These are phyloP conservation scores for Blastomyces emzantsi DNA, from an alignment of 2,329 filamentous ascomycete species.

Conservation along the genomic window DNA sequence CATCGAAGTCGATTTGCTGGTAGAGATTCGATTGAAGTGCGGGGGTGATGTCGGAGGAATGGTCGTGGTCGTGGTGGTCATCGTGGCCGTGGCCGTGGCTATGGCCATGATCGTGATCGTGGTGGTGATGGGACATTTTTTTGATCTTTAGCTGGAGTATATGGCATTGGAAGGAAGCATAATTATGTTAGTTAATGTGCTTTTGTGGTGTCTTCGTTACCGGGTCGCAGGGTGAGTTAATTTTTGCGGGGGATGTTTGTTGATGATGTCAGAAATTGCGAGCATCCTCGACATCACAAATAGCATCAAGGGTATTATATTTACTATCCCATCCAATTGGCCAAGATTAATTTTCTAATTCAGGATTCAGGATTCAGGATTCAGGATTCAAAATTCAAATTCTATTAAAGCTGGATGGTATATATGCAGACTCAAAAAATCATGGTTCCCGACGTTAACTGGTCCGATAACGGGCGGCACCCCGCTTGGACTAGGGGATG, in stretches of 20 bases:
- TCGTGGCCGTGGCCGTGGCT: slow-evolving; percentile 40
- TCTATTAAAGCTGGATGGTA: background rate
- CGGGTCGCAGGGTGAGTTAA: background rate
- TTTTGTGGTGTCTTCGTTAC: background rate
- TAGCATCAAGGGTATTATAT: background rate
- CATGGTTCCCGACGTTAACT: background rate
- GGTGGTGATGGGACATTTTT: slow-evolving; percentile 33
- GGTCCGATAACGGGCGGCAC: background rate
- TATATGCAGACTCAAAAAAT: background rate
- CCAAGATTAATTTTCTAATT: background rate
- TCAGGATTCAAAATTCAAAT: background rate
- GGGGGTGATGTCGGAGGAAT: slow-evolving; percentile 84
- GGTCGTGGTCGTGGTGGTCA: slow-evolving; percentile 62
- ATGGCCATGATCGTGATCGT: slow-evolving; percentile 33
- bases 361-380: background rate
- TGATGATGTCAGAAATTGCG: slow-evolving; percentile 4
- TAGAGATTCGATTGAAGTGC: slow-evolving; percentile 87
- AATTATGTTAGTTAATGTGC: background rate
- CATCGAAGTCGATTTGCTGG: slow-evolving; percentile 81
- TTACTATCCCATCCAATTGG: background rate
- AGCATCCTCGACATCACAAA: no score
- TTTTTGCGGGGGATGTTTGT: background rate
- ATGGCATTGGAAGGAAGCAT: background rate
- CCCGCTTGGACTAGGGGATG: background rate
- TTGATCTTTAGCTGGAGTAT: slow-evolving; percentile 6